Evolutionary conservation across 2,329 filamentous ascomycete genomes (phyloP), one percentile per base, ranked within the genome.

Genomic region (Fusarium sp.): DNA sequence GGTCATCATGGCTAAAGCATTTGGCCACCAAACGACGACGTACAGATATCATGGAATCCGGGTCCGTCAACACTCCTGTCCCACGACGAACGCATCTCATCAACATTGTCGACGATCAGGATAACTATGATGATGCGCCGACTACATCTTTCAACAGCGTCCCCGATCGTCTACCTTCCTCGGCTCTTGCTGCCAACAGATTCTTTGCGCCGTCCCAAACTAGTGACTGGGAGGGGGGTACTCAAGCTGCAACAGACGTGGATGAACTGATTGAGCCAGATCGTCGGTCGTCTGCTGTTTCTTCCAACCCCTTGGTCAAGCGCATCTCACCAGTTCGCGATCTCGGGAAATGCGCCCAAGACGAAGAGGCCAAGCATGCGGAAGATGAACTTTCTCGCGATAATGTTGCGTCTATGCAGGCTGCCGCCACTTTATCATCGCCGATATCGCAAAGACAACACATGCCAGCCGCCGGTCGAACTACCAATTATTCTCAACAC

Each of bases 1-100:
- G 74, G 10, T 79, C 80, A 9, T 78, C 79, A 6, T 84, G 82
- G 82, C 65, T 84, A 9, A 83, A 78, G 52, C 78, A 77, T 36
- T 58, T 75, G 36, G 66, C 79, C 16, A 73, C 50, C 25, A 84
- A 84, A 66, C 81, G 78, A 65, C 76, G 54, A 22, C 73, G 70
- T 13, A 73, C 71, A n/a, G 72, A 75, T 16, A 47, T 70, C 18
- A 73, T 74, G 69, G 78, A 77, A 18, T 69, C 74, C 0, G 71
- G 69, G 6, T 74, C 74, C 7, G 42, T 76, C 20, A 62, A 77
- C 54, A 79, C 74, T 4, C 77, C 77, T 6, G 54, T 77, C 3
- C 68, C 67, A 14, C 57, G 52, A 14, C 68, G 61, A 14, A 7
- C 73, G 9, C 72, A 70, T 10, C n/a, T 52, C 25, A 45, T 27